A percentile compares a stretch with the other conserved stretches of the same genome.
Conservation (phyloP, 768 basidiomycete species). For the Guyanaporus albipodus region DNA sequence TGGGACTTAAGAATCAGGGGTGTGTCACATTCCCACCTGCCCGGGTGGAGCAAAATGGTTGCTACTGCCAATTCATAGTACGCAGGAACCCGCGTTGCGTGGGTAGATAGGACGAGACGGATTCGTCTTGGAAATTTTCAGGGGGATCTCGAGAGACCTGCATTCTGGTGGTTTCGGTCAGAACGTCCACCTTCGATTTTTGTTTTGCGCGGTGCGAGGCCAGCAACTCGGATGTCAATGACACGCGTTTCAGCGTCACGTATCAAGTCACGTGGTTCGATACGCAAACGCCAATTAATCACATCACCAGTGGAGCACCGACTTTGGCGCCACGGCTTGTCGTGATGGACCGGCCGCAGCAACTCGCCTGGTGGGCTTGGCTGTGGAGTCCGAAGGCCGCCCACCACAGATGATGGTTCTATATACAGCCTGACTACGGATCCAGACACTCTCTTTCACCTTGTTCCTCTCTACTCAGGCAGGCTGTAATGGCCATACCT, state of each 20-base stretch:
- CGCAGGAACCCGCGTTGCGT: neutral
- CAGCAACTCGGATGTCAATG: neutral
- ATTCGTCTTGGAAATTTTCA: too few species aligned
- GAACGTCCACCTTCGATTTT: too few species aligned
- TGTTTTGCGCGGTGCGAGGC: too few species aligned
- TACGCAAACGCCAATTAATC: too few species aligned
- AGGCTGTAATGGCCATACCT: slow-evolving; percentile 15
- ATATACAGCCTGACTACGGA: slow-evolving; percentile 13
- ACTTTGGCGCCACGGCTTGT: neutral
- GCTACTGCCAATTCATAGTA: too few species aligned
- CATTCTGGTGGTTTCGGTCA: too few species aligned
- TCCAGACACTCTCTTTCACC: neutral
- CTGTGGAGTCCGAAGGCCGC: too few species aligned
- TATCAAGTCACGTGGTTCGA: neutral
- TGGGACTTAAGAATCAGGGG: too few species aligned
- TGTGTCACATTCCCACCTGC: neutral
- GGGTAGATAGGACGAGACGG: neutral
- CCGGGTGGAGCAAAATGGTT: neutral
- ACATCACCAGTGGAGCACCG: neutral
- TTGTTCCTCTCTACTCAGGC: neutral
- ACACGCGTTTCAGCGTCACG: neutral
- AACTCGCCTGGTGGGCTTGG: neutral
- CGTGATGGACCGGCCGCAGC: slow-evolving; percentile 3
- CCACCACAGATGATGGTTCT: neutral
- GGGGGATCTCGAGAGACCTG: too few species aligned